Evolutionary conservation across 257 asterid genomes (phyloP), one percentile per base, ranked within the genome.

Genomic region (Ilex aquifolium): DNA sequence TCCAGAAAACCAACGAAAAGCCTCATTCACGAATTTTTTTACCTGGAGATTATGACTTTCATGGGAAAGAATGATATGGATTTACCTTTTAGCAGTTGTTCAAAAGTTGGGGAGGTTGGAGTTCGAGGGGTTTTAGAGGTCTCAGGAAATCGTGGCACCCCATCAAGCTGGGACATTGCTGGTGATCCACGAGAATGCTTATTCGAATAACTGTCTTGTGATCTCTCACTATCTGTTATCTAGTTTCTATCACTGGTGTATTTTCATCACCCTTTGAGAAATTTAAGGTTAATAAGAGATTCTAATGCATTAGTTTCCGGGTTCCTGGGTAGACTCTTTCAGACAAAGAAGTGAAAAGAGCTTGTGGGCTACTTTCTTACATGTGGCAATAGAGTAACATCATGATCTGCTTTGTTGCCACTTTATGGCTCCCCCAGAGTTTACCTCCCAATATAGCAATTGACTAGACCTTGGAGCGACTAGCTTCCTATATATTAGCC

Each of bases 71-170:
- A 36, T 36, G 42, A 36, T 36, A 36, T 36, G 42, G 42, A 36
- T 0, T 13, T 68, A 87, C 97, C 95, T 74, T 75, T 79, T 8
- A 85, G 75, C 56, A 79, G 75, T 51, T 82, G 98, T 51, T 82
- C 94, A 75, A 81, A 80, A 46, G 93, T 74, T 17, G 89, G 81
- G 17, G 87, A 77, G 27, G 62, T 57, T 61, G 65, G 85, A 65
- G 77, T 59, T 58, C 44, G 53, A 27, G 84, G 83, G 52, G 68
- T 72, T 62, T 50, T 67, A 17, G 79, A 69, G 59, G 80, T 64
- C 16, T 84, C 82, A 1, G 67, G 49, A 39, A 50, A 31, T 67
- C 69, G 69, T 56, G 69, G 61, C 36, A 62, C 64, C 71, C 72
- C 70, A 9, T 79, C 82, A 13, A 75, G 78, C 56, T 86, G 87